phyloP scores from a whole-genome alignment of 2,329 filamentous ascomycete genomes.

The Colletotrichum navitas region DNA sequence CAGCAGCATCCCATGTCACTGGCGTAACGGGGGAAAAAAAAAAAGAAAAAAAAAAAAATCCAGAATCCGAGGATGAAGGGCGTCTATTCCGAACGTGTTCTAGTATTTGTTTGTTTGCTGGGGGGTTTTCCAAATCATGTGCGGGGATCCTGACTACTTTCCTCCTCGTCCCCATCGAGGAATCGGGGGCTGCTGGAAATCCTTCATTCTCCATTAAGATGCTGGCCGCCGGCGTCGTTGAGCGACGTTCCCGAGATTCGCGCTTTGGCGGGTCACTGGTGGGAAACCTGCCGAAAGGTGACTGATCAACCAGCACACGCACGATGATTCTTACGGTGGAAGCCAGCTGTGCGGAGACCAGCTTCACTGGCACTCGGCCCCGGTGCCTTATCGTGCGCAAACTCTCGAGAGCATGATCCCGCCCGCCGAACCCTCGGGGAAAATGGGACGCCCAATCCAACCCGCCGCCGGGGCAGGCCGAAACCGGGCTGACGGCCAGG shows the following conservation, averaged over 20 bases:
- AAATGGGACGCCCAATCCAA: background rate
- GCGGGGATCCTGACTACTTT: background rate
- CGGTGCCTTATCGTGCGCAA: background rate
- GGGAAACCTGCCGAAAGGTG: too few species aligned
- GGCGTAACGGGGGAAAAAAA: background rate
- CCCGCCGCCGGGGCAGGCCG: constrained; percentile 4
- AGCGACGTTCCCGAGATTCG: background rate
- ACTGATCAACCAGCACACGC: background rate
- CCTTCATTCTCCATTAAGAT: background rate
- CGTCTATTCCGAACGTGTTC: background rate
- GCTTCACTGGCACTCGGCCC: background rate
- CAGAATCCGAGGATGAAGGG: background rate
- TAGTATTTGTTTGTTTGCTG: constrained; percentile 25
- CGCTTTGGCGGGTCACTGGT: background rate
- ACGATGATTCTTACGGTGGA: background rate
- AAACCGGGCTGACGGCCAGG: constrained; percentile 17
- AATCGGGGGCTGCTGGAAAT: background rate
- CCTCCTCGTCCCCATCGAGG: constrained; percentile 2
- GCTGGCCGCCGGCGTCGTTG: too few species aligned
- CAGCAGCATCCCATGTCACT: background rate
- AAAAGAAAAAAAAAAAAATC: too few species aligned
- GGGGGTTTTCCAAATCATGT: background rate
- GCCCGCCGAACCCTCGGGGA: background rate
- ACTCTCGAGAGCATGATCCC: background rate
- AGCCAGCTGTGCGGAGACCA: background rate